Percentiles rank a stretch among this genome's conserved stretches.
phyloP scores from a whole-genome alignment of 345 rosid genomes.

The Odontarrhena argentea region DNA sequence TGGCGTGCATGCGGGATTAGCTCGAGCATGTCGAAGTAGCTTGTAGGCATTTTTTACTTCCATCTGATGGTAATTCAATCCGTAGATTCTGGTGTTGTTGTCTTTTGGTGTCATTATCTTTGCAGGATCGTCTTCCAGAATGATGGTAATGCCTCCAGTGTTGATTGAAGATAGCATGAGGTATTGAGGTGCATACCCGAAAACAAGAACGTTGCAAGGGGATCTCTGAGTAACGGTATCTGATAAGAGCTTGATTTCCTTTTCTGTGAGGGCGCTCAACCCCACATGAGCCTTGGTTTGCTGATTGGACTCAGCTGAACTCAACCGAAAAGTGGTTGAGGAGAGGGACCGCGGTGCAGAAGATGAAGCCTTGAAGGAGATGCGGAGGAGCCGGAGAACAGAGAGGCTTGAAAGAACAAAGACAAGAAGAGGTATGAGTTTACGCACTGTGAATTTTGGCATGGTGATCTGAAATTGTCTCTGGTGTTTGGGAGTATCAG shows the following conservation, averaged over 20 bases:
- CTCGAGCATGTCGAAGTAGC: slow-evolving; percentile 74
- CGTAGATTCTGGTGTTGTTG: slow-evolving; percentile 55
- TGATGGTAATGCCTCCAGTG: slow-evolving; percentile 61
- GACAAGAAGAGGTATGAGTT: slow-evolving; percentile 61
- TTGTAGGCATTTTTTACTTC: slow-evolving; percentile 67
- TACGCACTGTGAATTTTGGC: slow-evolving; percentile 60
- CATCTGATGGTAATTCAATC: slow-evolving; percentile 48
- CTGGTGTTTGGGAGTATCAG: slow-evolving; percentile 42
- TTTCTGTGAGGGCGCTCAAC: slow-evolving; percentile 47
- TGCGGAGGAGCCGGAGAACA: slow-evolving; percentile 59
- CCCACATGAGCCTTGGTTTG: slow-evolving; percentile 4
- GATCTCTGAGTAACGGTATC: slow-evolving; percentile 49
- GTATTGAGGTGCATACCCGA: slow-evolving; percentile 63
- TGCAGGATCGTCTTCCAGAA: slow-evolving; percentile 64
- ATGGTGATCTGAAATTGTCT: slow-evolving; percentile 40
- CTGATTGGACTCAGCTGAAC: slow-evolving; percentile 28
- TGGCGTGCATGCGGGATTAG: slow-evolving; percentile 56
- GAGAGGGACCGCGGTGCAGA: slow-evolving; percentile 39
- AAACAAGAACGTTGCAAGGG: slow-evolving; percentile 86
- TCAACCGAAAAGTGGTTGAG: slow-evolving; percentile 40
- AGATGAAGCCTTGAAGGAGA: slow-evolving; percentile 55
- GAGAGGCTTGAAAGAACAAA: slow-evolving; percentile 65
- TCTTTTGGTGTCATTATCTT: slow-evolving; percentile 48
- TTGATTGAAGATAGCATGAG: slow-evolving; percentile 60
- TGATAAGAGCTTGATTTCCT: slow-evolving; percentile 64